Percentiles rank a stretch among this genome's conserved stretches.
phyloP scores from a whole-genome alignment of 202 grass and related monocot species.

The Panicum virgatum region DNA sequence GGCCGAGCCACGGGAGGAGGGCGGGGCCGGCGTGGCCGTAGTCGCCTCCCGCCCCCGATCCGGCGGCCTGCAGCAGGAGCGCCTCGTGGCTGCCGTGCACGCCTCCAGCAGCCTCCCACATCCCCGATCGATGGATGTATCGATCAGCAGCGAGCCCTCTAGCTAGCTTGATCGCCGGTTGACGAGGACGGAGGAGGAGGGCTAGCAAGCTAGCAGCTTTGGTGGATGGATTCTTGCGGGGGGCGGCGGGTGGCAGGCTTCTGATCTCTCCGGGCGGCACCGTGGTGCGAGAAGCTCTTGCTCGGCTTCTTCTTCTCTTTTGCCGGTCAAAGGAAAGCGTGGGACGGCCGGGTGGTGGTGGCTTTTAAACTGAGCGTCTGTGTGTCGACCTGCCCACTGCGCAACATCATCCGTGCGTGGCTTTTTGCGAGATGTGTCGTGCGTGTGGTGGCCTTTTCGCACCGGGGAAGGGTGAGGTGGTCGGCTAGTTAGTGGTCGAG shows the following conservation, averaged over 20 bases:
- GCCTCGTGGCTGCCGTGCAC: conserved; percentile 59
- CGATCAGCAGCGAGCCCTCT: no score
- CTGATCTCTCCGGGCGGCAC: background rate
- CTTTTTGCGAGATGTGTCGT: conserved; percentile 43
- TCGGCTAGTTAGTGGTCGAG: conserved; percentile 48
- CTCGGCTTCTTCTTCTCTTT: background rate
- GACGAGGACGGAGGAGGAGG: background rate
- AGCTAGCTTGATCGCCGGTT: background rate
- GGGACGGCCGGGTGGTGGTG: conserved; percentile 48
- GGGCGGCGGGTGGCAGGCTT: background rate
- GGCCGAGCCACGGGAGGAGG: conserved; percentile 37
- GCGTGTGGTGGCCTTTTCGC: conserved; percentile 55
- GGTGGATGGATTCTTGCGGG: background rate
- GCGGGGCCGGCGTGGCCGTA: conserved; percentile 24
- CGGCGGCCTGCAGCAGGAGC: conserved; percentile 48
- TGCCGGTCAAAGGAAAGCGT: conserved; percentile 47
- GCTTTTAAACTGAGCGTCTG: conserved; percentile 52
- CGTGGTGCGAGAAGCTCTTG: background rate
- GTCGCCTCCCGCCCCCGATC: conserved; percentile 7
- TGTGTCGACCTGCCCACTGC: conserved; percentile 41
- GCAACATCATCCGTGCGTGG: conserved; percentile 32
- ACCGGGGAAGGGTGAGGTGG: background rate
- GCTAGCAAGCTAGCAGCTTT: no score
- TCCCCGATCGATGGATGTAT: background rate
- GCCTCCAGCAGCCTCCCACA: conserved; percentile 59